These are phyloP conservation scores for button mushroom (Agaricus bisporus) DNA, from an alignment of 768 basidiomycete species.

Conservation along the genomic window DNA sequence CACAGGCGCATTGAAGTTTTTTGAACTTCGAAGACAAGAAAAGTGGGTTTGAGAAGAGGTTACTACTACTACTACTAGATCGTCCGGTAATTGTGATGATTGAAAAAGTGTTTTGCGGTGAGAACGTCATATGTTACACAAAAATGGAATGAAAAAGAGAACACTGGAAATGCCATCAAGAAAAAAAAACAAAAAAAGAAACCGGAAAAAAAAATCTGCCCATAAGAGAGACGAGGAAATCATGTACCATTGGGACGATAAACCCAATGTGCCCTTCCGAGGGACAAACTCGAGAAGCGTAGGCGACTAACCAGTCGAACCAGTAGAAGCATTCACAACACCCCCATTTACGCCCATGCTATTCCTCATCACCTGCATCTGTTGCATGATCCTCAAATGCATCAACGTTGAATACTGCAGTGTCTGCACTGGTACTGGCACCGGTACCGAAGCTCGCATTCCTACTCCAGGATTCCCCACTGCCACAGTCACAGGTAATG, in stretches of 20 bases:
- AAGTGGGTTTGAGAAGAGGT: not conserved
- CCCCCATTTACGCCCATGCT: not conserved
- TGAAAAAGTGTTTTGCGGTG: not conserved
- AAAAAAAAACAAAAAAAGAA: not conserved
- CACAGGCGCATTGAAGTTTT: not conserved
- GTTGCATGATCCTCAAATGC: slow-evolving; percentile 11
- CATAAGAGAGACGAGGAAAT: not conserved
- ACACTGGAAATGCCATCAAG: not conserved
- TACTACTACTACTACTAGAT: no score
- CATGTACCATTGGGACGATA: not conserved
- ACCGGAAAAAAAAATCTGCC: not conserved
- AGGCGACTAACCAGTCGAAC: not conserved
- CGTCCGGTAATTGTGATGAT: no score
- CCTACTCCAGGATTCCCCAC: slow-evolving; percentile 1
- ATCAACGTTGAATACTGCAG: slow-evolving; percentile 9
- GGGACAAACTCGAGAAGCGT: no score
- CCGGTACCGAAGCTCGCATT: not conserved
- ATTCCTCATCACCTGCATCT: slow-evolving; percentile 11
- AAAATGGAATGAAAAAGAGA: not conserved
- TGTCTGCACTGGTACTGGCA: slow-evolving; percentile 5
- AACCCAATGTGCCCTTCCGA: not conserved
- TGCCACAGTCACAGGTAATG: not conserved
- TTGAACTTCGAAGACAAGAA: not conserved
- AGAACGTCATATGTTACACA: not conserved
- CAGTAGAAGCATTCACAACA: not conserved